Base-by-base conservation (phyloP, 305 asterid genomes). In the Withania somnifera region DNA sequence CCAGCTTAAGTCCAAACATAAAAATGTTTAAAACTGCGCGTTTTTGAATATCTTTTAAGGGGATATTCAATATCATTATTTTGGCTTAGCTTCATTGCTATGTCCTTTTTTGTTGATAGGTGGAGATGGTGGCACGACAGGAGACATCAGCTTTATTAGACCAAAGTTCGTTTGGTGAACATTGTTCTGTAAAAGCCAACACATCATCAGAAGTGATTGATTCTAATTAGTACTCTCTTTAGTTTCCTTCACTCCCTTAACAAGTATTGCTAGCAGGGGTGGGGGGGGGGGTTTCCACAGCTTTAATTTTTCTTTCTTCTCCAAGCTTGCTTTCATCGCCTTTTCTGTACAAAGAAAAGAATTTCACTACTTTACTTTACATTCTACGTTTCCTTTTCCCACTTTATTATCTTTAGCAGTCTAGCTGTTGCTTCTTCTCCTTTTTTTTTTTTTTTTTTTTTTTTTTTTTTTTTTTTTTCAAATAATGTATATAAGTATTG, bases 91-190 rank as follows among this genome's bases (percentile, higher is more conserved):
- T 54, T 19, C 24, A 32, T 47, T 17, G n/a, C 13, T 34, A 14
- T 54, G 50, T 7, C 28, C 11, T 56, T 83, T 2, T 83, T 82
- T 81, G 69, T 69, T 60, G 3, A 82, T 85, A 95, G 99, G 97
- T 92, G 97, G 98, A 94, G 97, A 90, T 92, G 97, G 98, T 82
- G 92, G 90, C 90, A 94, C 54, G 94, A 92, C 89, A 88, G 92
- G 80, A 94, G 97, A 82, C 88, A 85, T 89, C 95, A 90, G 87
- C 91, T 95, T 88, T 91, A 95, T 86, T 93, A 87, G 90, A 11
- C 47, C 79, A 45, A 71, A 13, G 14, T n/a, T 24, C 45, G 42
- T 75, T 50, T 75, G 17, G 61, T 50, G 57, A 38, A 71, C 78
- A 71, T 42, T 22, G 8, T 22, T 71, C 19, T 71, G 45, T 28